phyloP scores from a whole-genome alignment of 1,139 yeast genomes.

The Magnusiomyces magnusii region DNA sequence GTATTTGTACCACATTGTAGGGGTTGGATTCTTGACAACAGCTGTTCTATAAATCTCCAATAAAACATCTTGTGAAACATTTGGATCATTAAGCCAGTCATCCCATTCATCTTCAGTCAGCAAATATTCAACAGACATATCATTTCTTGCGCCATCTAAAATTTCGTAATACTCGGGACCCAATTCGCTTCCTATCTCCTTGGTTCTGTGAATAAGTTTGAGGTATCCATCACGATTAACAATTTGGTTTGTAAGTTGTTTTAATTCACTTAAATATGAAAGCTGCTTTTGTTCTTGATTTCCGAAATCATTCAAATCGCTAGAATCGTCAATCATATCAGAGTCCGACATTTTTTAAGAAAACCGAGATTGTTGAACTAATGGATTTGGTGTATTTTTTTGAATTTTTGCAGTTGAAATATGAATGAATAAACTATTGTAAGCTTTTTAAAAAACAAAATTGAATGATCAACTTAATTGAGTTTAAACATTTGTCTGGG shows the following conservation, averaged over 20 bases:
- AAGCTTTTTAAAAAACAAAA: too few species aligned
- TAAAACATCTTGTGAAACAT: slow-evolving; percentile 7
- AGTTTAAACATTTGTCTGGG: too few species aligned
- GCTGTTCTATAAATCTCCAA: slow-evolving; percentile 21
- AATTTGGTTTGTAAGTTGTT: neutral
- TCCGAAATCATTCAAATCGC: neutral
- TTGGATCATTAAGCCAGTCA: slow-evolving; percentile 22
- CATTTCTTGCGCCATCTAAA: neutral
- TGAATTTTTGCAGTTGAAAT: too few species aligned
- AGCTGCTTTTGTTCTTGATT: neutral
- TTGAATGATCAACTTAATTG: too few species aligned
- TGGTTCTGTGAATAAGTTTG: neutral
- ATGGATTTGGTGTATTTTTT: neutral
- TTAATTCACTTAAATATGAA: neutral
- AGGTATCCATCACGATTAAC: neutral
- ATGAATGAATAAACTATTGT: too few species aligned
- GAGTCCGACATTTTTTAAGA: neutral
- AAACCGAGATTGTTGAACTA: neutral
- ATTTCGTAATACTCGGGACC: neutral
- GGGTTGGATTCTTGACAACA: slow-evolving; percentile 18
- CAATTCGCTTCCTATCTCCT: neutral
- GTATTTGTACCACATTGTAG: slow-evolving; percentile 22
- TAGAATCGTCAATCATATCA: neutral
- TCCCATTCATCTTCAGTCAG: slow-evolving; percentile 22
- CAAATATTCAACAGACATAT: neutral